These are phyloP conservation scores for Calonectria multiphialidica DNA, from an alignment of 2,329 filamentous ascomycete species.

Conservation along the genomic window DNA sequence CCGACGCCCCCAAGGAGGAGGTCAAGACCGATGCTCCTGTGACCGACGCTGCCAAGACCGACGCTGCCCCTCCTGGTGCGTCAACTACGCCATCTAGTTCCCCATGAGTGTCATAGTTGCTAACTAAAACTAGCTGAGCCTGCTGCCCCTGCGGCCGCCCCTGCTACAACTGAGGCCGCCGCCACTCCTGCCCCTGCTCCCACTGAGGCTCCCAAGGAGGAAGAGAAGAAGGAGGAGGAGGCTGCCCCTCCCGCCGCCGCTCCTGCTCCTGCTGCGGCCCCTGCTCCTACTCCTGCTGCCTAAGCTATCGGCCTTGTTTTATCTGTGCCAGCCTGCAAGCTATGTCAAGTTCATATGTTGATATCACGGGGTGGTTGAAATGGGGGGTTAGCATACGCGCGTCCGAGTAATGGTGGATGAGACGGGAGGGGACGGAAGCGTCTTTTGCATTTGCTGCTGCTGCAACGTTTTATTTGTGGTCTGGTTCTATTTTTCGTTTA, in stretches of 20 bases:
- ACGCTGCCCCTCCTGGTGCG: conserved; percentile 38
- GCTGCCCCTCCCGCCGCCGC: conserved; percentile 30
- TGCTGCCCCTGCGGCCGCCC: conserved; percentile 34
- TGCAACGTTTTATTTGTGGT: background rate
- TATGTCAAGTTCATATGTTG: conserved; percentile 10
- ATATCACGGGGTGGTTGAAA: conserved; percentile 15
- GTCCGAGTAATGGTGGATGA: conserved; percentile 9
- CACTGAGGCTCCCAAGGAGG: conserved; percentile 42
- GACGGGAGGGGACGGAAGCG: conserved; percentile 6
- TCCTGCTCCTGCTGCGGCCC: conserved; percentile 37
- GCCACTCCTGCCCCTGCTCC: conserved; percentile 36
- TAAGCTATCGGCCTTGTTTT: conserved; percentile 25
- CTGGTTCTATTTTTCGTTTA: conserved; percentile 33
- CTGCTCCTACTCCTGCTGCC: conserved; percentile 37
- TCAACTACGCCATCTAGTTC: background rate
- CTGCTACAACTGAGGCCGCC: conserved; percentile 40
- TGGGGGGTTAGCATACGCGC: background rate
- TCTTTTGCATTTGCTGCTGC: background rate
- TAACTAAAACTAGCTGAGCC: conserved; percentile 9
- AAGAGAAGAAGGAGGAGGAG: conserved; percentile 35
- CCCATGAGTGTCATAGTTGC: conserved; percentile 35
- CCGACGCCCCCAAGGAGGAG: conserved; percentile 43
- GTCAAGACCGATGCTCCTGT: conserved; percentile 41
- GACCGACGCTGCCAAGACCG: conserved; percentile 45
- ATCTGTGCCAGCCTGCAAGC: conserved; percentile 22